Conservation (phyloP, 2,329 filamentous ascomycete genomes). For the Onygena corvina region DNA sequence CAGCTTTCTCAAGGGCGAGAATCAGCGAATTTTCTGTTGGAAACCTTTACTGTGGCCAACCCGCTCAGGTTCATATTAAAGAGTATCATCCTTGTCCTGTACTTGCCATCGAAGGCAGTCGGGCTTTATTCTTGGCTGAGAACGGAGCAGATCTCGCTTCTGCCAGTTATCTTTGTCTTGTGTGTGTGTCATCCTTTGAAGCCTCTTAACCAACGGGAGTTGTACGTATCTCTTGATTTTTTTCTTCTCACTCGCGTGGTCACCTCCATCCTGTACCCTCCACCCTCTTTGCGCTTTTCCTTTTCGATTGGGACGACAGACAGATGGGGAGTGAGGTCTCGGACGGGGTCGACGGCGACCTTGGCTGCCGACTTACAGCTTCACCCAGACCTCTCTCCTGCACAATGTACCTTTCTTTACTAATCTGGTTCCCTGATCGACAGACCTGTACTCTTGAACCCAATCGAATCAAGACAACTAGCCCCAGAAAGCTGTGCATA, state of each 20-base stretch:
- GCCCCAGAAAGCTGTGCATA: slow-evolving; percentile 29
- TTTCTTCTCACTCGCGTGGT: slow-evolving; percentile 7
- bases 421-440: slow-evolving; percentile 29
- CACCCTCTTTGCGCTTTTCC: not conserved
- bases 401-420: slow-evolving; percentile 19
- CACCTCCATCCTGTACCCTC: not conserved
- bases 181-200: slow-evolving; percentile 6
- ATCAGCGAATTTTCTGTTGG: slow-evolving; percentile 10
- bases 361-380: not conserved
- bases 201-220: slow-evolving; percentile 15
- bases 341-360: too few species aligned
- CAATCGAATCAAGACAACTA: slow-evolving; percentile 19
- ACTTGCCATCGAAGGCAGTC: slow-evolving; percentile 22
- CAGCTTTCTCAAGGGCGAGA: not conserved
- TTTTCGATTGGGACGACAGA: not conserved
- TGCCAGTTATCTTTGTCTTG: slow-evolving; percentile 4
- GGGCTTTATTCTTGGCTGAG: slow-evolving; percentile 10
- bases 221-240: slow-evolving; percentile 19
- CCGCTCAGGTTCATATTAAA: slow-evolving; percentile 7
- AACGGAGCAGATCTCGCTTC: slow-evolving; percentile 5
- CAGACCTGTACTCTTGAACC: slow-evolving; percentile 35
- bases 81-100: slow-evolving; percentile 13
- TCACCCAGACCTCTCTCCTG: not conserved
- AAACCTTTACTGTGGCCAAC: slow-evolving; percentile 4
- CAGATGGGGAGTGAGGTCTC: not conserved